Percentiles rank a stretch among this genome's conserved stretches.
Conservation (phyloP, 2,329 filamentous ascomycete genomes). For the Exophiala sp. region DNA sequence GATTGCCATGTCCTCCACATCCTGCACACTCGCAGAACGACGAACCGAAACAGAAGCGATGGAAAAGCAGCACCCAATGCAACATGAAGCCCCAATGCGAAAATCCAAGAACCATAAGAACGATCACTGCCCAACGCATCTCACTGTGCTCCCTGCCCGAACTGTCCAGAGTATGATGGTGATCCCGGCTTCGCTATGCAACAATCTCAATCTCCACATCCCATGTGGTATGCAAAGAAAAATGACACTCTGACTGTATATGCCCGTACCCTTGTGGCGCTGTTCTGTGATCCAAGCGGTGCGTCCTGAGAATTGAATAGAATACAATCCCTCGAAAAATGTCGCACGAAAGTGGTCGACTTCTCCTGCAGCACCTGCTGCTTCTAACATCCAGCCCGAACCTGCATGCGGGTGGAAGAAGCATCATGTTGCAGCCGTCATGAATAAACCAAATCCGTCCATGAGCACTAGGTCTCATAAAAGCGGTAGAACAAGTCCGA, state of each 20-base stretch:
- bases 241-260: conserved; percentile 16
- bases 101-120: not conserved
- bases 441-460: not conserved
- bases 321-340: conserved; percentile 1
- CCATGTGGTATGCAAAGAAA: conserved; percentile 3
- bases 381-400: not conserved
- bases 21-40: too few relatives aligned
- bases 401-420: too few relatives aligned
- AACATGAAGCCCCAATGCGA: too few relatives aligned
- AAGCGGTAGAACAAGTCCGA: not conserved
- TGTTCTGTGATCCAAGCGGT: conserved; percentile 22
- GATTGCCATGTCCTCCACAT: too few relatives aligned
- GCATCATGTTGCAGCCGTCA: not conserved
- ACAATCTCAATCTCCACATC: not conserved
- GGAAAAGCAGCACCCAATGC: too few relatives aligned
- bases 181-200: conserved; percentile 18
- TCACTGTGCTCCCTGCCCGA: conserved; percentile 16
- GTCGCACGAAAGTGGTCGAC: not conserved
- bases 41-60: too few relatives aligned
- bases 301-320: conserved; percentile 3
- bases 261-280: conserved; percentile 16
- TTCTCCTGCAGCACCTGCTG: not conserved
- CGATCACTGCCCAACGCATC: conserved; percentile 2
- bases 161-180: not conserved
- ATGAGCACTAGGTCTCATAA: not conserved